Evolutionary conservation across 1,139 yeast species (phyloP).

Genomic region (Meyerozyma carpophila): DNA sequence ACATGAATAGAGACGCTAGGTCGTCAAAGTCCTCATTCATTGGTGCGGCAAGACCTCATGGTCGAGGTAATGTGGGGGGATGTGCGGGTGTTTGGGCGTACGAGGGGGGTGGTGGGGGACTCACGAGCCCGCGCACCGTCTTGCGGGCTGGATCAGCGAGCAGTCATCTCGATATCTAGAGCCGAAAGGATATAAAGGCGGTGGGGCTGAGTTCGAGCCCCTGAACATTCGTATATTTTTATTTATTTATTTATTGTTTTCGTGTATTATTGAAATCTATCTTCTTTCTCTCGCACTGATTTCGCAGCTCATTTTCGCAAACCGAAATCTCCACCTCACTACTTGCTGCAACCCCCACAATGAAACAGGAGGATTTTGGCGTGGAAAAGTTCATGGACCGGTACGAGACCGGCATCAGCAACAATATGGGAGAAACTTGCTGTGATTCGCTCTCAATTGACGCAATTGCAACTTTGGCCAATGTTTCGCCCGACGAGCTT

Average conservation of each 20-base stretch:
- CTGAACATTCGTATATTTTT: too few species aligned
- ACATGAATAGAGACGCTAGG: conserved; percentile 11
- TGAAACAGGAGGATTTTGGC: conserved; percentile 37
- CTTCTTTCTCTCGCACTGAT: too few species aligned
- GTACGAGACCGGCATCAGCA: conserved; percentile 34
- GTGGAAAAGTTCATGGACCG: conserved; percentile 57
- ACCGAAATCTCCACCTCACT: too few species aligned
- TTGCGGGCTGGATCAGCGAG: too few species aligned
- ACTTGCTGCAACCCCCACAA: background rate
- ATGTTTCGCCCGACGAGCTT: conserved; percentile 5
- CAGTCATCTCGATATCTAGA: too few species aligned
- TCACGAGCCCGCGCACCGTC: too few species aligned
- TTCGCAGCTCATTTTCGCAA: too few species aligned
- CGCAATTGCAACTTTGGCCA: conserved; percentile 28
- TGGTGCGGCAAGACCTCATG: background rate
- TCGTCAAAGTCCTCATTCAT: conserved; percentile 7
- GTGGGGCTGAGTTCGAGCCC: too few species aligned
- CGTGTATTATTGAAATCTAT: too few species aligned
- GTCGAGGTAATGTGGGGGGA: background rate
- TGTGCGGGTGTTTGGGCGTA: background rate
- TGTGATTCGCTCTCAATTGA: conserved; percentile 39
- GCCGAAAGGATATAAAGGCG: too few species aligned
- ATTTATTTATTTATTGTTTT: too few species aligned
- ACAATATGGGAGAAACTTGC: conserved; percentile 54
- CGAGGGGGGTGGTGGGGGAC: background rate